A percentile compares a stretch with the other conserved stretches of the same genome.
Evolutionary conservation across 805 yeast species (phyloP).

Genomic region (Suhomyces pyralidae): DNA sequence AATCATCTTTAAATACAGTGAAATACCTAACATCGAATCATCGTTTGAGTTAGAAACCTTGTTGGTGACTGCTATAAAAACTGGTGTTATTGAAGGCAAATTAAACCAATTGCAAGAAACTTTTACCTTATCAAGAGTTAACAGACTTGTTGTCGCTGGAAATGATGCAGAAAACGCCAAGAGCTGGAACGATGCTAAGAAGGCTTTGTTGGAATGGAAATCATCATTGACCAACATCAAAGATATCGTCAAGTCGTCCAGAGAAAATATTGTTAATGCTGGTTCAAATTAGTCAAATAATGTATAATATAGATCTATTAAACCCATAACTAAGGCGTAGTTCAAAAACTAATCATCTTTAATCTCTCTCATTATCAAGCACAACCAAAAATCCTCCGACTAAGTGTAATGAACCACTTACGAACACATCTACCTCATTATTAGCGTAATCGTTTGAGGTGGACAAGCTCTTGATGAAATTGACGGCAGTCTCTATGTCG

Average conservation of each 20-base stretch:
- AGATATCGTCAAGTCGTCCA: conserved; percentile 39
- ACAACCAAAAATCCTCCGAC: conserved; percentile 94
- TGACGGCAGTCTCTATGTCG: conserved; percentile 73
- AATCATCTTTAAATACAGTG: conserved; percentile 33
- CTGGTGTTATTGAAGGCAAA: conserved; percentile 45
- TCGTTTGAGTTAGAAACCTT: conserved; percentile 36
- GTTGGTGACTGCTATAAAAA: conserved; percentile 40
- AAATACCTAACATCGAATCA: conserved; percentile 31
- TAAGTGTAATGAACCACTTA: conserved; percentile 88
- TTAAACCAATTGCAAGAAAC: conserved; percentile 42
- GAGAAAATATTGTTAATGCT: conserved; percentile 39
- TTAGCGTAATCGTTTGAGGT: conserved; percentile 23
- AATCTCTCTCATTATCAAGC: conserved; percentile 49
- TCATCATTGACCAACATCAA: conserved; percentile 38
- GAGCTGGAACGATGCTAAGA: conserved; percentile 37
- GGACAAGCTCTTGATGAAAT: conserved; percentile 47
- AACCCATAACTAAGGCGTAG: background rate
- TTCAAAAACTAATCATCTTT: conserved; percentile 1
- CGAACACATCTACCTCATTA: conserved; percentile 64
- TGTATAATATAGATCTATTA: conserved; percentile 5
- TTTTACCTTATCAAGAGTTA: conserved; percentile 40
- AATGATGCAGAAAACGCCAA: conserved; percentile 26
- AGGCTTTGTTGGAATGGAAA: conserved; percentile 38
- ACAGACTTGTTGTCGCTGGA: conserved; percentile 40
- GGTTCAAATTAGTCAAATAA: conserved; percentile 11